phyloP scores from a whole-genome alignment of 75 land plant species.

The Cryptomeria japonica region DNA sequence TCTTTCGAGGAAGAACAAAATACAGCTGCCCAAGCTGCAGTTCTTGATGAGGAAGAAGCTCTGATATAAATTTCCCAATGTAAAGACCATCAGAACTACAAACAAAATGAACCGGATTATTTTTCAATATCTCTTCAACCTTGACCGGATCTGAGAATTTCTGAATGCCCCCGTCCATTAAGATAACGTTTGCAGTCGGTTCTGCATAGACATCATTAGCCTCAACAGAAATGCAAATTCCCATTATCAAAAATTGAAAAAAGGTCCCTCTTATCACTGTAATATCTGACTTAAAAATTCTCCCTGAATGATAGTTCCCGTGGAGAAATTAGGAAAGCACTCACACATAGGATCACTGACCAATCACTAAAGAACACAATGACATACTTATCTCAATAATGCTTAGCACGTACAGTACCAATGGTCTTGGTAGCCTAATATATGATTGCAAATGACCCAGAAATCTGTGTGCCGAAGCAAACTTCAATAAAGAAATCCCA shows the following conservation, averaged over 20 bases:
- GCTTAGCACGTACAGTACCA: neutral
- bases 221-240: neutral
- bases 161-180: neutral
- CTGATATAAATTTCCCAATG: conserved; percentile 31
- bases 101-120: conserved; percentile 12
- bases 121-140: neutral
- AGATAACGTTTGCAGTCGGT: neutral
- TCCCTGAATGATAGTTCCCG: no score
- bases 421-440: neutral
- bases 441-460: no score
- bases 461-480: no score
- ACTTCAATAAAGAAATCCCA: neutral
- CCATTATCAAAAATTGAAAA: neutral
- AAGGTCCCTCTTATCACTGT: no score
- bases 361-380: no score
- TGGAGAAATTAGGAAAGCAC: no score
- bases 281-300: no score
- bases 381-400: neutral
- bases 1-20: conserved; percentile 44
- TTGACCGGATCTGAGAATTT: neutral
- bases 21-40: conserved; percentile 42
- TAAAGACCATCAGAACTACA: conserved; percentile 44
- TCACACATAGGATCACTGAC: no score
- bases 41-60: conserved; percentile 13
- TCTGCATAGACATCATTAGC: neutral